A percentile compares a stretch with the other conserved stretches of the same genome.
These are phyloP conservation scores for Suillus lakei DNA, from an alignment of 768 basidiomycete species.

Conservation along the genomic window DNA sequence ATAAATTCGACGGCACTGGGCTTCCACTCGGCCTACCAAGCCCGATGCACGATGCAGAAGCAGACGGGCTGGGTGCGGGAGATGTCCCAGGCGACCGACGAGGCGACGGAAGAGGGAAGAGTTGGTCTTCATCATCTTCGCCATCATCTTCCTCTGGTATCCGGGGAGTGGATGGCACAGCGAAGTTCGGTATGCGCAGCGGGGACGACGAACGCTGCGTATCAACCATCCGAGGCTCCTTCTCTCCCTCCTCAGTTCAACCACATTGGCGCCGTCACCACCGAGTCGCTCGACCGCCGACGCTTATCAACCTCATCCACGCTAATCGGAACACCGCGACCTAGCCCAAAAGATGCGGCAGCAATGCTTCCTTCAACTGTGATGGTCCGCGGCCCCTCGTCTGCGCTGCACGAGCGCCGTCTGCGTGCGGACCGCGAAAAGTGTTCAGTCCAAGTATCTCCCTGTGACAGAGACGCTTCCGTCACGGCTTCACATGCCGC, in stretches of 20 bases:
- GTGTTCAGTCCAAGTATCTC: constrained; percentile 63
- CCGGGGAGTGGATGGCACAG: constrained; percentile 21
- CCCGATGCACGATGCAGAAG: constrained; percentile 33
- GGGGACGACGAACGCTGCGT: constrained; percentile 19
- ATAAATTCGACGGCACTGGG: constrained; percentile 23
- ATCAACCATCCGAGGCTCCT: constrained; percentile 1
- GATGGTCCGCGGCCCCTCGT: constrained; percentile 36
- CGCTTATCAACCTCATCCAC: constrained; percentile 72
- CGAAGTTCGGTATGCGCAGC: neutral
- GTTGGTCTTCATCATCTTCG: constrained; percentile 59
- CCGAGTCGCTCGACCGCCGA: constrained; percentile 48
- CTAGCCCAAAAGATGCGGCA: constrained; percentile 25
- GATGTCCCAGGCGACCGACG: constrained; percentile 54
- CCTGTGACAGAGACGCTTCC: constrained; percentile 58
- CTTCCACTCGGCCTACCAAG: constrained; percentile 12
- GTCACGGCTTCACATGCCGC: constrained; percentile 61
- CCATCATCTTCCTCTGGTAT: constrained; percentile 42
- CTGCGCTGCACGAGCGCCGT: constrained; percentile 51
- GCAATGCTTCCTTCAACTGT: constrained; percentile 37
- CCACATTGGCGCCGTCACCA: constrained; percentile 9
- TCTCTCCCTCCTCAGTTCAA: constrained; percentile 7
- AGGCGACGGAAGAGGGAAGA: constrained; percentile 66
- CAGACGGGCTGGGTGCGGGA: constrained; percentile 38
- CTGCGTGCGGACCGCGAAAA: constrained; percentile 67
- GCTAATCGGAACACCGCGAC: constrained; percentile 43